A percentile compares a stretch with the other conserved stretches of the same genome.
These are phyloP conservation scores for sunflower (Helianthus annuus) DNA, from an alignment of 129 eudicot genomes.

Conservation along the genomic window HanXRQr2.0-SUNRISE NC_035448.2:110707633-110708132, in stretches of 20 bases:
- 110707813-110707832: constrained; percentile 57
- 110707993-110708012: no score
- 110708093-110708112: not conserved
- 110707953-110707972: not conserved
- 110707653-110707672: constrained; percentile 90
- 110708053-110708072: not conserved
- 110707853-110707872: constrained; percentile 97
- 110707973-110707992: not conserved
- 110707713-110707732: constrained; percentile 95
- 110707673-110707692: constrained; percentile 97
- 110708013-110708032: not conserved
- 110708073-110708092: not conserved
- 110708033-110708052: not conserved
- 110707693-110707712: constrained; percentile 89
- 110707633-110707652: constrained; percentile 24
- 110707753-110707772: constrained; percentile 14
- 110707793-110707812: constrained; percentile 2
- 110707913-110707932: constrained; percentile 5
- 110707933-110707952: constrained; percentile 9
- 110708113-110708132: not conserved
- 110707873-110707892: constrained; percentile 99
- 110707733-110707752: constrained; percentile 92
- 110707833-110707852: constrained; percentile 99
- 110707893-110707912: constrained; percentile 90
- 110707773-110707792: not conserved